A percentile compares a stretch with the other conserved stretches of the same genome.
Evolutionary conservation across 1,139 yeast genomes (phyloP).

Genomic region (Magnusiomyces suaveolens): DNA sequence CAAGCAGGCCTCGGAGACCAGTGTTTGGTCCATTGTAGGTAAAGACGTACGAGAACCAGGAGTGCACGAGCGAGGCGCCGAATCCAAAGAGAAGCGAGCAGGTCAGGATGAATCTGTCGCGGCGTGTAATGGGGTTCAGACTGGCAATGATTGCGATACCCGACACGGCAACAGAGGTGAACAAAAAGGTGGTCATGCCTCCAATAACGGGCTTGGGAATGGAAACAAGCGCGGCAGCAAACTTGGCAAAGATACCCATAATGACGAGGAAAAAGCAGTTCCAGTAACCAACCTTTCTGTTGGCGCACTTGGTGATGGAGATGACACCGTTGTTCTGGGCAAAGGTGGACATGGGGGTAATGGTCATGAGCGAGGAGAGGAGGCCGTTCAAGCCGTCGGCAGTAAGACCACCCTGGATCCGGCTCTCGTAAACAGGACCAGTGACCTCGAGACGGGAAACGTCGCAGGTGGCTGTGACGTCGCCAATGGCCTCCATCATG

Average conservation of each 20-base stretch:
- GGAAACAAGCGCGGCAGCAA: constrained; percentile 79
- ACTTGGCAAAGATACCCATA: constrained; percentile 82
- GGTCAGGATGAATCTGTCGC: constrained; percentile 78
- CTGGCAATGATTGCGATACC: constrained; percentile 74
- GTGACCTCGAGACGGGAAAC: constrained; percentile 77
- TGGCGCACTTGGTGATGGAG: constrained; percentile 82
- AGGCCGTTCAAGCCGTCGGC: constrained; percentile 70
- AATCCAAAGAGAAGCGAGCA: constrained; percentile 67
- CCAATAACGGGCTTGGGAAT: constrained; percentile 82
- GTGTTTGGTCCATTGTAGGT: constrained; percentile 62
- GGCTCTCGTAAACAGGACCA: constrained; percentile 67
- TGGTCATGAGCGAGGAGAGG: constrained; percentile 52
- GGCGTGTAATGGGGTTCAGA: constrained; percentile 61
- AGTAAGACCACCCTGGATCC: constrained; percentile 85
- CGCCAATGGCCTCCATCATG: constrained; percentile 90
- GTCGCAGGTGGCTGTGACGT: constrained; percentile 84
- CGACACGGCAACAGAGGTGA: constrained; percentile 80
- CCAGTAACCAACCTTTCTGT: constrained; percentile 79
- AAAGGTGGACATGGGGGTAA: constrained; percentile 79
- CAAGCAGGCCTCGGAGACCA: constrained; percentile 57
- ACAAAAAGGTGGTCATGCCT: constrained; percentile 86
- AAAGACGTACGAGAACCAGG: constrained; percentile 69
- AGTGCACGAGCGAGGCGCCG: constrained; percentile 64
- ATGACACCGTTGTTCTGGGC: constrained; percentile 94
- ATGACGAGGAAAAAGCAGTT: constrained; percentile 71